phyloP scores from a whole-genome alignment of 2,329 filamentous ascomycete species.

The Ceratocystis colombiana region DNA sequence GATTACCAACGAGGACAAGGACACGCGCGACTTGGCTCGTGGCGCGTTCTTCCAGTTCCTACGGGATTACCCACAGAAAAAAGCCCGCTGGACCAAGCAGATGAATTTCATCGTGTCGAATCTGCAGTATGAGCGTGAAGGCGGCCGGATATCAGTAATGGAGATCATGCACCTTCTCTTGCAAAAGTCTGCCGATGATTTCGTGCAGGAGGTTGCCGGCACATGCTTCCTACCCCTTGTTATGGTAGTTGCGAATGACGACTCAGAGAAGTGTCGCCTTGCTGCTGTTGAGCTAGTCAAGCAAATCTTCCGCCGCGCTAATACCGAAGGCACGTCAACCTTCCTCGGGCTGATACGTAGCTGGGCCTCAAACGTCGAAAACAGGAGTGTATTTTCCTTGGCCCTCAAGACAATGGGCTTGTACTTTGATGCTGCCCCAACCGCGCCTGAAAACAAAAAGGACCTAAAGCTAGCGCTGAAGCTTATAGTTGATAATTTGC shows the following conservation, averaged over 20 bases:
- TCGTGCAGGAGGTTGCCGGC: conserved; percentile 69
- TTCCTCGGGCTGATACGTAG: conserved; percentile 61
- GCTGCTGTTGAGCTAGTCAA: conserved; percentile 72
- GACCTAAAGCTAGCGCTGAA: conserved; percentile 55
- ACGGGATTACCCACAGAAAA: conserved; percentile 86
- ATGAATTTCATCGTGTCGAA: conserved; percentile 83
- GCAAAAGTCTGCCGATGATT: conserved; percentile 69
- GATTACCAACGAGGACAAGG: conserved; percentile 88
- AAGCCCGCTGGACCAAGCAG: conserved; percentile 79
- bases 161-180: conserved; percentile 82
- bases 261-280: conserved; percentile 72
- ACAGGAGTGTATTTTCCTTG: conserved; percentile 58
- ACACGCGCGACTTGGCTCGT: conserved; percentile 75
- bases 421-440: conserved; percentile 63
- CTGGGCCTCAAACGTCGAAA: conserved; percentile 63
- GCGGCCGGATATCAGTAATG: conserved; percentile 85
- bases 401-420: conserved; percentile 72
- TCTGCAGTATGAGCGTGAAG: conserved; percentile 77
- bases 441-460: conserved; percentile 50
- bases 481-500: conserved; percentile 44
- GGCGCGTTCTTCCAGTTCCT: conserved; percentile 91
- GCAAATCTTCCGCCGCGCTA: conserved; percentile 67
- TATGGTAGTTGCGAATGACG: conserved; percentile 78
- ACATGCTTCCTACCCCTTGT: conserved; percentile 80
- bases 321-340: conserved; percentile 58